A percentile compares a stretch with the other conserved stretches of the same genome.
Evolutionary conservation across 2,329 filamentous ascomycete species (phyloP).

Genomic region (Xylariaceae sp.): DNA sequence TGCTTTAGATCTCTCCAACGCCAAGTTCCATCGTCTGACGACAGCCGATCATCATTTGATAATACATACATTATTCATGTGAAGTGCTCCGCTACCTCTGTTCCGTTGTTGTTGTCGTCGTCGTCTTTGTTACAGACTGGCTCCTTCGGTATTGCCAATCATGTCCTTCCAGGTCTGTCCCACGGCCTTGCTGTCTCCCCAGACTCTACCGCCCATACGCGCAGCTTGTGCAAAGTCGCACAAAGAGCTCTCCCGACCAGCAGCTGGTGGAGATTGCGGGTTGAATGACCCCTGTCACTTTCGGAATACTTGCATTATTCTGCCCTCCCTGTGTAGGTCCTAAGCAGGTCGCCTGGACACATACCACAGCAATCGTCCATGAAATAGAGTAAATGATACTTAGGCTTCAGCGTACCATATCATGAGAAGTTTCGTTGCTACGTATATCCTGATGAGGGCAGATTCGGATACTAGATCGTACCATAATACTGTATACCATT

Average conservation of each 20-base stretch:
- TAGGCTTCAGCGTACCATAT: too few relatives aligned
- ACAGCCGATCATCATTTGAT: slow-evolving; percentile 15
- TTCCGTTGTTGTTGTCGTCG: neutral
- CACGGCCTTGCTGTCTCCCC: neutral
- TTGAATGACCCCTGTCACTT: slow-evolving; percentile 1
- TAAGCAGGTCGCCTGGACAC: slow-evolving; percentile 19
- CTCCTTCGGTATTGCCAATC: neutral
- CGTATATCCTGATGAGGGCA: too few relatives aligned
- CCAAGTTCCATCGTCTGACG: slow-evolving; percentile 8
- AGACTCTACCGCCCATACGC: too few relatives aligned
- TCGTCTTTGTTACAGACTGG: neutral
- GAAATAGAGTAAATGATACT: too few relatives aligned
- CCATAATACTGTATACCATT: too few relatives aligned
- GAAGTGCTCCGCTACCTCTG: slow-evolving; percentile 3
- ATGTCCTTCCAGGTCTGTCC: neutral
- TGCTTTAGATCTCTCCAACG: slow-evolving; percentile 15
- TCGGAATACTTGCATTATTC: slow-evolving; percentile 2
- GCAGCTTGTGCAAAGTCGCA: slow-evolving; percentile 5
- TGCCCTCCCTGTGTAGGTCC: slow-evolving; percentile 4
- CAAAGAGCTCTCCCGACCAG: slow-evolving; percentile 5
- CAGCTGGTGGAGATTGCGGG: slow-evolving; percentile 15
- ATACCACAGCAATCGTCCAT: too few relatives aligned
- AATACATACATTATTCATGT: slow-evolving; percentile 9
- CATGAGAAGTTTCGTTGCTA: too few relatives aligned
- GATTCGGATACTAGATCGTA: too few relatives aligned